Evolutionary conservation across 1,284 basidiomycete species (phyloP).

Genomic region (Boletus sp.): DNA sequence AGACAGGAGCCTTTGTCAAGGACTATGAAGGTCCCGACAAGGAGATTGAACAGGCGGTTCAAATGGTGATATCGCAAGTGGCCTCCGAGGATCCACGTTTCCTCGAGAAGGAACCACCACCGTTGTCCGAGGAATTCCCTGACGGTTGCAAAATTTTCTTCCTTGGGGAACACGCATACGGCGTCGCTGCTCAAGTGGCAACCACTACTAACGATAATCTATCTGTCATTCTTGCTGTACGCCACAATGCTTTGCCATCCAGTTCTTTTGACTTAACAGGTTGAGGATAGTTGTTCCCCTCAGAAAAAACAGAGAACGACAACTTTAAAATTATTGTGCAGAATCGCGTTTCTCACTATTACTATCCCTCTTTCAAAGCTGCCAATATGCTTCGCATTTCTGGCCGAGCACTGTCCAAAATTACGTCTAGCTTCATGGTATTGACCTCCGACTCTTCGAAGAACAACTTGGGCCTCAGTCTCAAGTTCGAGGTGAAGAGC

Average conservation of each 20-base stretch:
- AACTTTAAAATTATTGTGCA: conserved; percentile 69
- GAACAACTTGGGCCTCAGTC: conserved; percentile 86
- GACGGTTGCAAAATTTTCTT: conserved; percentile 91
- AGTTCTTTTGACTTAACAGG: conserved; percentile 3
- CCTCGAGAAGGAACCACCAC: conserved; percentile 77
- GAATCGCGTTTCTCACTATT: conserved; percentile 52
- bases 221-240: conserved; percentile 77
- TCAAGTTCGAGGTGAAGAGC: conserved; percentile 97
- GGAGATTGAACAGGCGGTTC: conserved; percentile 82
- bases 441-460: conserved; percentile 70
- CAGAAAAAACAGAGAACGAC: conserved; percentile 75
- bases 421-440: conserved; percentile 93
- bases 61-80: conserved; percentile 77
- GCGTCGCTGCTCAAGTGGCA: conserved; percentile 88
- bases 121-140: conserved; percentile 87
- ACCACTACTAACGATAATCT: conserved; percentile 64
- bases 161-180: conserved; percentile 90
- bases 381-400: conserved; percentile 70
- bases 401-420: conserved; percentile 76
- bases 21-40: conserved; percentile 85
- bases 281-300: conserved; percentile 72
- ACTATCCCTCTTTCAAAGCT: conserved; percentile 74
- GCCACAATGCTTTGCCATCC: conserved; percentile 28
- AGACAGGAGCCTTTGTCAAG: conserved; percentile 89
- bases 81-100: conserved; percentile 86